A percentile compares a stretch with the other conserved stretches of the same genome.
Conservation (phyloP, 805 yeast species). For the Brettanomyces naardenensis region DNA sequence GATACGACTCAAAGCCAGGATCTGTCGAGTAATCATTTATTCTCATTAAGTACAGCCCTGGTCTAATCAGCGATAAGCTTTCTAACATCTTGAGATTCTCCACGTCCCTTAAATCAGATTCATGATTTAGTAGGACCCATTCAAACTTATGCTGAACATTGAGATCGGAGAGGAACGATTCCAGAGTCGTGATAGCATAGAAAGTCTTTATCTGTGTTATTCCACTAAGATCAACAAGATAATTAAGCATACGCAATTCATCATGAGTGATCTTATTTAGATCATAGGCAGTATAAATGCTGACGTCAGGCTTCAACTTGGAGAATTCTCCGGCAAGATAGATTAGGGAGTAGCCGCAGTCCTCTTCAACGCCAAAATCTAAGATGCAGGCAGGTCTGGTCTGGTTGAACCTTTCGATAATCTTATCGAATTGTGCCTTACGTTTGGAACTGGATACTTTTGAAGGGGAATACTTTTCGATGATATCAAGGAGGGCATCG, state of each 20-base stretch:
- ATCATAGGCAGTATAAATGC: conserved; percentile 12
- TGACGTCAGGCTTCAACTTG: conserved; percentile 9
- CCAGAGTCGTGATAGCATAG: background rate
- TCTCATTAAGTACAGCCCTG: conserved; percentile 12
- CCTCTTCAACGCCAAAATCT: conserved; percentile 13
- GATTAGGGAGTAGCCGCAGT: conserved; percentile 17
- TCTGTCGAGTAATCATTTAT: conserved; percentile 6
- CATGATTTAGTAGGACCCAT: conserved; percentile 17
- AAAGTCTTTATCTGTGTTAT: conserved; percentile 10
- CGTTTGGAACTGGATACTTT: background rate
- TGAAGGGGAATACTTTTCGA: conserved; percentile 10
- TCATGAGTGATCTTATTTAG: conserved; percentile 3
- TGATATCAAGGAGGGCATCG: conserved; percentile 13
- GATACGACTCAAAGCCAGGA: conserved; percentile 8
- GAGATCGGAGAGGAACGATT: background rate
- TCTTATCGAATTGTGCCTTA: conserved; percentile 1
- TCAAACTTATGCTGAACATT: conserved; percentile 5
- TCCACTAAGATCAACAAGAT: conserved; percentile 14
- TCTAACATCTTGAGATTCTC: conserved; percentile 14
- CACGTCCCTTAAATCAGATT: conserved; percentile 7
- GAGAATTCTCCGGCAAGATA: conserved; percentile 12
- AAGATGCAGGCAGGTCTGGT: conserved; percentile 11
- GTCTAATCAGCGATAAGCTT: conserved; percentile 15
- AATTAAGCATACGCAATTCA: conserved; percentile 8
- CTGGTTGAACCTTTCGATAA: conserved; percentile 3